These are phyloP conservation scores for Lactarius trivialis DNA, from an alignment of 768 basidiomycete species.

Conservation along the genomic window DNA sequence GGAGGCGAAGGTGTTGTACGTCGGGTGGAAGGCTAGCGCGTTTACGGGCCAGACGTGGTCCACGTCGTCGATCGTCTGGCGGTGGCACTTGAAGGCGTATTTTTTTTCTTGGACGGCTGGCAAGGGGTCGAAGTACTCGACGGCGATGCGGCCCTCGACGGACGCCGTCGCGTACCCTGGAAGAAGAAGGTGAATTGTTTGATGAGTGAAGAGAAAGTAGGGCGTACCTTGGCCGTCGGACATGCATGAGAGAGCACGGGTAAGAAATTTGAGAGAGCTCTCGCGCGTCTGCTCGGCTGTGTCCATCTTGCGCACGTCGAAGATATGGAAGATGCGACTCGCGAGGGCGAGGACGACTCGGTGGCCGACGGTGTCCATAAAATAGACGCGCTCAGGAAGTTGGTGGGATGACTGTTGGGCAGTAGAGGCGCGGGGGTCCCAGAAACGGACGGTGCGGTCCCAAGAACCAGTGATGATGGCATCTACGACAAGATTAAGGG, in stretches of 20 bases:
- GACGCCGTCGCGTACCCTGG: slow-evolving; percentile 91
- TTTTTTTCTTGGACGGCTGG: slow-evolving; percentile 74
- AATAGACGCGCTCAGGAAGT: slow-evolving; percentile 81
- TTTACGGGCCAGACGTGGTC: slow-evolving; percentile 98
- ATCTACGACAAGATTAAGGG: slow-evolving; percentile 37
- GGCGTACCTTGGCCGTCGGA: slow-evolving; percentile 73
- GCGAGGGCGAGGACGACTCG: slow-evolving; percentile 92
- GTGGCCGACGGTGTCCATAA: slow-evolving; percentile 70
- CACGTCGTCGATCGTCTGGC: slow-evolving; percentile 81
- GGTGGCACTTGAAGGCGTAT: slow-evolving; percentile 97
- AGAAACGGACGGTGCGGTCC: slow-evolving; percentile 84
- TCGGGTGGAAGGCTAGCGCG: slow-evolving; percentile 88
- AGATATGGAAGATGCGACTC: slow-evolving; percentile 83
- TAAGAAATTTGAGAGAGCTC: slow-evolving; percentile 94
- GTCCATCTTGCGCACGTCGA: slow-evolving; percentile 75
- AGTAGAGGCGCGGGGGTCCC: slow-evolving; percentile 66
- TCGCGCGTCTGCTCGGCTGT: slow-evolving; percentile 75
- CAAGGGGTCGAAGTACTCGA: slow-evolving; percentile 91
- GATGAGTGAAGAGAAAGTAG: slow-evolving; percentile 4
- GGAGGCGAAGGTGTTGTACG: slow-evolving; percentile 92
- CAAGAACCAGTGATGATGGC: slow-evolving; percentile 81
- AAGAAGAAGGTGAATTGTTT: background rate
- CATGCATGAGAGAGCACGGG: slow-evolving; percentile 88
- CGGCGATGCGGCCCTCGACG: slow-evolving; percentile 93
- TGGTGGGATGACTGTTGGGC: slow-evolving; percentile 53